These are phyloP conservation scores for Tolypocladium ovalisporum DNA, from an alignment of 2,329 filamentous ascomycete genomes.

Conservation along the genomic window DNA sequence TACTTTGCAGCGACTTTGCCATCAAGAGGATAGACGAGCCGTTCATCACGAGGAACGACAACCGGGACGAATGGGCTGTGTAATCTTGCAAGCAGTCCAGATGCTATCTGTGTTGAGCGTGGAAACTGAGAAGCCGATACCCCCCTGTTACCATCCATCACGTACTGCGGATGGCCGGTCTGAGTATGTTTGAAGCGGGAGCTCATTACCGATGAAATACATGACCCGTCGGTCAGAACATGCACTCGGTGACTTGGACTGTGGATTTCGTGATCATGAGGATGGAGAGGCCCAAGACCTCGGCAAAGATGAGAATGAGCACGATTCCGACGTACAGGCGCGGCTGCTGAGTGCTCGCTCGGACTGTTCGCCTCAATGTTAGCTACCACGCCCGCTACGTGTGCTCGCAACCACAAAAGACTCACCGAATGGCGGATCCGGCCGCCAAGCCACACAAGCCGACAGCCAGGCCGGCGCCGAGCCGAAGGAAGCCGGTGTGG, in stretches of 20 bases:
- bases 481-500: slow-evolving; percentile 30
- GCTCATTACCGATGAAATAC: not conserved
- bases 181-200: not conserved
- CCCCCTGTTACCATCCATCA: not conserved
- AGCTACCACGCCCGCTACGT: not conserved
- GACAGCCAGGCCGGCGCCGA: slow-evolving; percentile 31
- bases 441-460: slow-evolving; percentile 34
- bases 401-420: not conserved
- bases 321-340: slow-evolving; percentile 36
- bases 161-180: not conserved
- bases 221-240: slow-evolving; percentile 13
- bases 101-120: not conserved
- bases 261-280: slow-evolving; percentile 34
- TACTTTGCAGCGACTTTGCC: slow-evolving; percentile 87
- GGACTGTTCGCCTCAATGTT: slow-evolving; percentile 16
- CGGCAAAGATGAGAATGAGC: slow-evolving; percentile 35
- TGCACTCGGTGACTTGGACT: slow-evolving; percentile 25
- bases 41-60: slow-evolving; percentile 66
- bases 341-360: slow-evolving; percentile 35
- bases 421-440: slow-evolving; percentile 32
- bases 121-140: not conserved
- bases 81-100: slow-evolving; percentile 16
- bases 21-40: slow-evolving; percentile 92
- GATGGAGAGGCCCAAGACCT: slow-evolving; percentile 33
- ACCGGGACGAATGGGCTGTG: slow-evolving; percentile 70